Evolutionary conservation across 1,139 yeast species (phyloP).

Genomic region (Debaryomycetaceae sp.): DNA sequence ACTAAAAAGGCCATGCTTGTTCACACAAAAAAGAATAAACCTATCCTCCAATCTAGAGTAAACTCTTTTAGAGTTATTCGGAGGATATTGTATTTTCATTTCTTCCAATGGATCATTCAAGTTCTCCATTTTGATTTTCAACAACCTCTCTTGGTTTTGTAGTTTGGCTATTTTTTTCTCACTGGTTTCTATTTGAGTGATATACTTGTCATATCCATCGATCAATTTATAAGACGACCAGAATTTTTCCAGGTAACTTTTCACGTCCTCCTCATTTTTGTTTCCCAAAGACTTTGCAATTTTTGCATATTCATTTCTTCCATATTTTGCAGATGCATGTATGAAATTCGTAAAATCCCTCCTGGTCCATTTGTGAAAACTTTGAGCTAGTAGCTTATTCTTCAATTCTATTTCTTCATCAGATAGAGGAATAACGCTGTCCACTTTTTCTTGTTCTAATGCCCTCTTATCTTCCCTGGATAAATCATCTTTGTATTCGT

Average conservation of each 20-base stretch:
- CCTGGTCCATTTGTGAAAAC: conserved; percentile 80
- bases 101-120: conserved; percentile 73
- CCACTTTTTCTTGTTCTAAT: conserved; percentile 63
- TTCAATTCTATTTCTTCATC: conserved; percentile 71
- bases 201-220: conserved; percentile 82
- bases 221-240: conserved; percentile 72
- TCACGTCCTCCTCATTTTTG: conserved; percentile 68
- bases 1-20: conserved; percentile 72
- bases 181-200: conserved; percentile 83
- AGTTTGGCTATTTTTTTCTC: conserved; percentile 73
- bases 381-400: conserved; percentile 55
- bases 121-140: conserved; percentile 60
- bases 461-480: conserved; percentile 44
- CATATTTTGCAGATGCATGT: conserved; percentile 77
- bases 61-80: conserved; percentile 84
- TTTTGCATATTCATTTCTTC: conserved; percentile 57
- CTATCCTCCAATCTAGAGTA: conserved; percentile 87
- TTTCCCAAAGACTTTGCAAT: conserved; percentile 68
- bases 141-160: conserved; percentile 60
- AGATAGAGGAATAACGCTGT: conserved; percentile 67
- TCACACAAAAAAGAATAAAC: conserved; percentile 67
- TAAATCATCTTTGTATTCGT: conserved; percentile 37
- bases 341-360: conserved; percentile 86
- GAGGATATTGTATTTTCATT: conserved; percentile 76
- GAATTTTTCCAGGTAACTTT: conserved; percentile 63